Evolutionary conservation across 2,329 filamentous ascomycete species (phyloP).

Genomic region (Huntiella abstrusa): DNA sequence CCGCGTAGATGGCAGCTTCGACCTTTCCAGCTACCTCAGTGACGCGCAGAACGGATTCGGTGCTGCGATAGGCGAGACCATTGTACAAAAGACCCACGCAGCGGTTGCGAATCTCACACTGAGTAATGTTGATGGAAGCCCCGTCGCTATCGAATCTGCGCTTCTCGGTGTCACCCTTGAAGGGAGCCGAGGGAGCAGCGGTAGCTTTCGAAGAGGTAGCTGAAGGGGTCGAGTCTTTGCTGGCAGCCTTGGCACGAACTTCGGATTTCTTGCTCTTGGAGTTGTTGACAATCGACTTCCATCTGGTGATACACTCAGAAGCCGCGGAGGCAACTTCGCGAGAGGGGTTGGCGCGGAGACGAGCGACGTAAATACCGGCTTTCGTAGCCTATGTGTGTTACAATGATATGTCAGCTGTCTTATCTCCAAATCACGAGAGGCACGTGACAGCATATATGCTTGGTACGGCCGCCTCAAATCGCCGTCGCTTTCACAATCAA

Average conservation of each 20-base stretch:
- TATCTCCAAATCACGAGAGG: background rate
- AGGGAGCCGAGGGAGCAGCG: slow-evolving; percentile 26
- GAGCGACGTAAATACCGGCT: slow-evolving; percentile 78
- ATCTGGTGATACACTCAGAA: slow-evolving; percentile 68
- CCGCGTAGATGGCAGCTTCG: slow-evolving; percentile 55
- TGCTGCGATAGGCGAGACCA: slow-evolving; percentile 54
- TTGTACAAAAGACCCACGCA: slow-evolving; percentile 90
- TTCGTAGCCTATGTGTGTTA: slow-evolving; percentile 45
- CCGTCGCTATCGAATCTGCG: slow-evolving; percentile 68
- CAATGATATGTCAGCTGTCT: background rate
- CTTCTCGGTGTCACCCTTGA: slow-evolving; percentile 53
- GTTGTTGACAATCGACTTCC: slow-evolving; percentile 60
- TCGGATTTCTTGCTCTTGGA: slow-evolving; percentile 31
- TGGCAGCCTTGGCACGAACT: slow-evolving; percentile 15
- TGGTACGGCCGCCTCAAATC: too few species aligned
- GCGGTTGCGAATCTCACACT: slow-evolving; percentile 54
- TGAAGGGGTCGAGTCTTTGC: slow-evolving; percentile 19
- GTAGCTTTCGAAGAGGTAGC: slow-evolving; percentile 31
- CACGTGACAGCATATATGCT: background rate
- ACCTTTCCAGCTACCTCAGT: slow-evolving; percentile 63
- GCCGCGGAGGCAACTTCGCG: slow-evolving; percentile 65
- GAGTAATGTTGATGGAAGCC: slow-evolving; percentile 59
- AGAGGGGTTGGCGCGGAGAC: slow-evolving; percentile 56
- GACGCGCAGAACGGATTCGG: slow-evolving; percentile 51
- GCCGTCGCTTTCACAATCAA: too few species aligned